Percentiles rank a stretch among this genome's conserved stretches.
phyloP scores from a whole-genome alignment of 2,329 filamentous ascomycete genomes.

The Beauveria brongniartii region DNA sequence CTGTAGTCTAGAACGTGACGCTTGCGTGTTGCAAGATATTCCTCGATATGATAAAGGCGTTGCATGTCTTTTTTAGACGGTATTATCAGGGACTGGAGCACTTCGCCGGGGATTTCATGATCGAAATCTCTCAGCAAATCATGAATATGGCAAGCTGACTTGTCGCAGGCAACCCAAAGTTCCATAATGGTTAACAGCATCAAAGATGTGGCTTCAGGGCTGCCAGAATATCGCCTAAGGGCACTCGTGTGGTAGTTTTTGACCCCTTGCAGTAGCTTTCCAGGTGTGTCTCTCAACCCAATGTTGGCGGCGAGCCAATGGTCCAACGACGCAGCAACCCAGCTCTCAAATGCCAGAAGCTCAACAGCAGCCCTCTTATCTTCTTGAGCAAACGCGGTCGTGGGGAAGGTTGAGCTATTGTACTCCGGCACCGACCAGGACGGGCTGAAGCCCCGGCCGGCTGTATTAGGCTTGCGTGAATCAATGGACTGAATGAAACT shows the following conservation, averaged over 20 bases:
- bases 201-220: slow-evolving; percentile 38
- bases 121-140: slow-evolving; percentile 38
- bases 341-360: slow-evolving; percentile 37
- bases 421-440: neutral
- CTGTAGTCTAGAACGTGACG: neutral
- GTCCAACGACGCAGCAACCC: slow-evolving; percentile 33
- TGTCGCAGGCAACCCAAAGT: slow-evolving; percentile 51
- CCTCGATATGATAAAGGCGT: slow-evolving; percentile 35
- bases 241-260: slow-evolving; percentile 26
- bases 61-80: slow-evolving; percentile 35
- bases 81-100: slow-evolving; percentile 38
- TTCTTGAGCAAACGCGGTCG: no score
- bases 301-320: slow-evolving; percentile 27
- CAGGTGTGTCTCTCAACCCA: slow-evolving; percentile 18
- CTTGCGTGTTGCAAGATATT: slow-evolving; percentile 28
- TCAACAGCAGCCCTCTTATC: neutral
- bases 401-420: neutral
- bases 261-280: slow-evolving; percentile 21
- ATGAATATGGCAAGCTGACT: slow-evolving; percentile 28
- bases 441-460: neutral
- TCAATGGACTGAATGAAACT: neutral
- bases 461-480: neutral
- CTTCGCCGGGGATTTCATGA: slow-evolving; percentile 29
- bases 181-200: slow-evolving; percentile 49
- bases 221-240: slow-evolving; percentile 23